Conservation (phyloP, 2,329 filamentous ascomycete genomes). For the Biscogniauxia sp. region DNA sequence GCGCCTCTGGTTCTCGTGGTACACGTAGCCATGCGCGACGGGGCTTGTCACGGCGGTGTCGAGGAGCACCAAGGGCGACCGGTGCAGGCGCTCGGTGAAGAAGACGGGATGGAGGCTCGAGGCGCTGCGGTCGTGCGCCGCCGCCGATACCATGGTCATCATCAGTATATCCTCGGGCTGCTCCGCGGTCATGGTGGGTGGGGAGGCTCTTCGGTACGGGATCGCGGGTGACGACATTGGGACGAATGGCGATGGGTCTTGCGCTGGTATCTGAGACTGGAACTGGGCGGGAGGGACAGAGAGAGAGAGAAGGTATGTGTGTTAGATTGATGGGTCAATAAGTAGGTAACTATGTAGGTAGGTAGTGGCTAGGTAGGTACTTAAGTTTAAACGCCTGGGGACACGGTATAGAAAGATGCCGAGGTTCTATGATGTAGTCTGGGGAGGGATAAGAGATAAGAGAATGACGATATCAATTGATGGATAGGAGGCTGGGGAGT, state of each 20-base stretch:
- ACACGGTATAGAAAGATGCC: too few relatives aligned
- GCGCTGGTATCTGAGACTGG: not conserved
- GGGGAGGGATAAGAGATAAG: not conserved
- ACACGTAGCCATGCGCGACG: conserved; percentile 61
- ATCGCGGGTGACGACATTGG: conserved; percentile 4
- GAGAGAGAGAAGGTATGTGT: not conserved
- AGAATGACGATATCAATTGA: too few relatives aligned
- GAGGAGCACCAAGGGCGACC: conserved; percentile 43
- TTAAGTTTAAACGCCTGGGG: too few relatives aligned
- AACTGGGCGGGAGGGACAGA: not conserved
- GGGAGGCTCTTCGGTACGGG: conserved; percentile 7
- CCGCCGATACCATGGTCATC: too few relatives aligned
- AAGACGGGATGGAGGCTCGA: conserved; percentile 71
- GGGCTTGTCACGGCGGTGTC: conserved; percentile 40
- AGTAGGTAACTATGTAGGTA: too few relatives aligned
- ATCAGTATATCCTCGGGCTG: too few relatives aligned
- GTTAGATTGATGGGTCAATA: too few relatives aligned
- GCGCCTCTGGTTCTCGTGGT: conserved; percentile 43
- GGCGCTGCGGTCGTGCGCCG: conserved; percentile 36
- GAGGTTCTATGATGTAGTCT: too few relatives aligned
- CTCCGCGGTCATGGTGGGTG: conserved; percentile 3
- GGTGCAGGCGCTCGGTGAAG: conserved; percentile 64
- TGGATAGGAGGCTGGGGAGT: not conserved
- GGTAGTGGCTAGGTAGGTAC: too few relatives aligned
- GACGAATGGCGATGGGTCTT: not conserved